A percentile compares a stretch with the other conserved stretches of the same genome.
Conservation (phyloP, 345 rosid genomes). For the Bruguiera sexangula region DNA sequence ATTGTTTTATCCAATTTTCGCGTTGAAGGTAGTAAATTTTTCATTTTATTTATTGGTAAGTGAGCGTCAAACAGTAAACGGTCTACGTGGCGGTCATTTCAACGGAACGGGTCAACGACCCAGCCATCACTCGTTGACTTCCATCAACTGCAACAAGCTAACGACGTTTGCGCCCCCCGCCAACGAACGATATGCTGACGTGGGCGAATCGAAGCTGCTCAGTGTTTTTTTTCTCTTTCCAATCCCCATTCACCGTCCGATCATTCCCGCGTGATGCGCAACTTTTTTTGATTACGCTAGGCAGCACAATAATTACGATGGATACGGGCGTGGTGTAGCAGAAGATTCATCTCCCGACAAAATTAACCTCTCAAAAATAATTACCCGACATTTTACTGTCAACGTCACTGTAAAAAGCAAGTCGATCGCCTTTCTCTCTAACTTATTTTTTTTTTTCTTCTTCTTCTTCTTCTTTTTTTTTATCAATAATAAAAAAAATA, state of each 20-base stretch:
- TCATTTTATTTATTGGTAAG: background rate
- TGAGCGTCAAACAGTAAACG: background rate
- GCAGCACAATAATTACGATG: constrained; percentile 30
- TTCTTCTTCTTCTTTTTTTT: too few species aligned
- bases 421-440: too few species aligned
- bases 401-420: too few species aligned
- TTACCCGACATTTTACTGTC: too few species aligned
- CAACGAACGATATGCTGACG: constrained; percentile 2
- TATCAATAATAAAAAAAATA: too few species aligned
- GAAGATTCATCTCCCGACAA: constrained; percentile 29
- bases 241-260: constrained; percentile 6
- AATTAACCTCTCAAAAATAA: too few species aligned
- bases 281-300: background rate
- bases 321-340: constrained; percentile 42
- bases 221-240: background rate
- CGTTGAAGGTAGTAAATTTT: too few species aligned
- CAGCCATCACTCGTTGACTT: constrained; percentile 16
- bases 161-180: constrained; percentile 26
- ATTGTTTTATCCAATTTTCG: too few species aligned
- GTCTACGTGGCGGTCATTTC: background rate
- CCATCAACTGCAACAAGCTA: constrained; percentile 21
- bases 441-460: too few species aligned
- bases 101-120: constrained; percentile 7
- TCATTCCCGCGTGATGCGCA: constrained; percentile 19
- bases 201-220: constrained; percentile 13